Conservation (phyloP, 768 basidiomycete genomes). For the Suillus sp. region DNA sequence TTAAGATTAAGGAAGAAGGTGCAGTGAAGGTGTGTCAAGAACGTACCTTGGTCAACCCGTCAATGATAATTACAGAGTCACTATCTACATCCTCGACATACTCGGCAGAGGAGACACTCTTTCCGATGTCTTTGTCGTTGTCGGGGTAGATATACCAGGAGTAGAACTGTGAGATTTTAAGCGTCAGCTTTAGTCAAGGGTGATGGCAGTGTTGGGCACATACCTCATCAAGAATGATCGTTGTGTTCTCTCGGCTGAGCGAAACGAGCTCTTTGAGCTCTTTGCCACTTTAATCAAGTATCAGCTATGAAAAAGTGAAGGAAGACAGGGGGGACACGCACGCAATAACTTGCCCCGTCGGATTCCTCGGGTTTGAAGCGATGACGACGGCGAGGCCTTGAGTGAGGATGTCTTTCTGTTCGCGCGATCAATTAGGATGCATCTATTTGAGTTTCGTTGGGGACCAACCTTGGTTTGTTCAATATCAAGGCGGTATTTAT, state of each 20-base stretch:
- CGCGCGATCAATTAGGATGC: constrained; percentile 8
- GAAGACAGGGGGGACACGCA: constrained; percentile 31
- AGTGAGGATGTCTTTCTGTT: constrained; percentile 73
- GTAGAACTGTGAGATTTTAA: constrained; percentile 65
- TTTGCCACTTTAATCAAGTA: constrained; percentile 53
- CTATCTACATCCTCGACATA: constrained; percentile 87
- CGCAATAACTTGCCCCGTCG: constrained; percentile 88
- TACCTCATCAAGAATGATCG: constrained; percentile 84
- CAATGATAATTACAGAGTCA: constrained; percentile 83
- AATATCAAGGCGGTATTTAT: constrained; percentile 77
- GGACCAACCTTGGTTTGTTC: constrained; percentile 67
- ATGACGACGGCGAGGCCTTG: constrained; percentile 86
- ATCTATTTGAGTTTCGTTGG: not conserved
- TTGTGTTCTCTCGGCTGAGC: constrained; percentile 75
- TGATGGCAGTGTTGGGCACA: constrained; percentile 7
- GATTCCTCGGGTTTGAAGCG: constrained; percentile 95
- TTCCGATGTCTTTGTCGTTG: constrained; percentile 68
- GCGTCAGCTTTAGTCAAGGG: not conserved
- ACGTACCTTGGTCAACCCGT: constrained; percentile 86
- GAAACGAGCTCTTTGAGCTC: constrained; percentile 81
- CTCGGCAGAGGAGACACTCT: constrained; percentile 78
- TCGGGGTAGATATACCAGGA: constrained; percentile 96
- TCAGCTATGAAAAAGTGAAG: constrained; percentile 14
- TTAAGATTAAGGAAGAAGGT: constrained; percentile 21
- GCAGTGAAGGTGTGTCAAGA: not conserved